Conservation (phyloP, 371 early-diverging fungal genomes). For the Lichtheimia ramosa region DNA sequence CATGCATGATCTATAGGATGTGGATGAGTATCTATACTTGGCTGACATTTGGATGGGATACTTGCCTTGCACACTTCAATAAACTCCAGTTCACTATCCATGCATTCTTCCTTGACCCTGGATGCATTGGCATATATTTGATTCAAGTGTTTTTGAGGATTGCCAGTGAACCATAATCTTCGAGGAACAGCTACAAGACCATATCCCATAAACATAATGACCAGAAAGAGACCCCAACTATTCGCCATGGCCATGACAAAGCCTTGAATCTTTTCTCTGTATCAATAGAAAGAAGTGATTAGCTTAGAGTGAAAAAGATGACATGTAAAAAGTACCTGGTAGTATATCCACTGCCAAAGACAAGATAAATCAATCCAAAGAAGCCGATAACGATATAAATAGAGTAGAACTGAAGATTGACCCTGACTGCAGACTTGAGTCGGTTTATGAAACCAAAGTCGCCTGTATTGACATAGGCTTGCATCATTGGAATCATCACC, state of each 20-base stretch:
- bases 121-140: slow-evolving; percentile 71
- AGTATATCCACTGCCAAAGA: slow-evolving; percentile 56
- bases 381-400: slow-evolving; percentile 53
- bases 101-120: slow-evolving; percentile 71
- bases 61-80: slow-evolving; percentile 66
- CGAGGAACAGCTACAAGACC: slow-evolving; percentile 91
- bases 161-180: slow-evolving; percentile 76
- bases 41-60: background rate
- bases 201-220: slow-evolving; percentile 88
- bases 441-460: slow-evolving; percentile 69
- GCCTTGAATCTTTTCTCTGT: slow-evolving; percentile 68
- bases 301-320: background rate
- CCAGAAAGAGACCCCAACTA: slow-evolving; percentile 89
- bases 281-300: background rate
- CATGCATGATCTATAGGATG: slow-evolving; percentile 31
- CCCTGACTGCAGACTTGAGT: slow-evolving; percentile 70
- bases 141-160: slow-evolving; percentile 58
- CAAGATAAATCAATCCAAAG: slow-evolving; percentile 73
- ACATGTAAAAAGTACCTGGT: slow-evolving; percentile 22
- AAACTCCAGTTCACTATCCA: slow-evolving; percentile 75
- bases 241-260: slow-evolving; percentile 92
- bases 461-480: slow-evolving; percentile 84
- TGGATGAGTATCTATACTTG: background rate
- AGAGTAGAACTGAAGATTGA: slow-evolving; percentile 78
- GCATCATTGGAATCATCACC: slow-evolving; percentile 83